Percentiles rank a stretch among this genome's conserved stretches.
Conservation (phyloP, 768 basidiomycete genomes). For the Collybia sp. region DNA sequence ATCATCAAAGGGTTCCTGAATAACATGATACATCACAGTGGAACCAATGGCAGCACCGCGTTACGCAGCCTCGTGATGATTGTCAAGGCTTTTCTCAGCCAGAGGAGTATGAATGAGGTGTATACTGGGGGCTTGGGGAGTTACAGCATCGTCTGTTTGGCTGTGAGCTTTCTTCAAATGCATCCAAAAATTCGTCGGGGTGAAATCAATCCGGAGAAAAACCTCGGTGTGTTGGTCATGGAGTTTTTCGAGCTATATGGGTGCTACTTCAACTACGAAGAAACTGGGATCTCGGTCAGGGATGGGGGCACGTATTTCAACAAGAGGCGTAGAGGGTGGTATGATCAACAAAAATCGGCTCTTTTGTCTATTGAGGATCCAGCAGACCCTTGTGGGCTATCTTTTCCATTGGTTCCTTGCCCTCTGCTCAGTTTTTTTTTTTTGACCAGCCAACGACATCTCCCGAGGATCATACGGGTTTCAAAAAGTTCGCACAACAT, state of each 20-base stretch:
- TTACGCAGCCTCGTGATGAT: conserved; percentile 82
- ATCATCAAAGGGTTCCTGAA: conserved; percentile 79
- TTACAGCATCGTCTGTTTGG: conserved; percentile 91
- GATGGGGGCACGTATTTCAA: conserved; percentile 87
- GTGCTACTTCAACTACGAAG: conserved; percentile 84
- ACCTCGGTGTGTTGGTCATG: conserved; percentile 90
- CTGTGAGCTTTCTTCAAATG: conserved; percentile 93
- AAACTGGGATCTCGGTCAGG: conserved; percentile 83
- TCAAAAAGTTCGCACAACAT: conserved; percentile 71
- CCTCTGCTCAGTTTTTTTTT: too few species aligned
- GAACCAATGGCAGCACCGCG: conserved; percentile 43
- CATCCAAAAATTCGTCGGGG: conserved; percentile 90
- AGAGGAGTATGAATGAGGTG: conserved; percentile 97
- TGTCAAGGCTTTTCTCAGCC: conserved; percentile 85
- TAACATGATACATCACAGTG: conserved; percentile 37
- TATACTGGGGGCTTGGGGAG: conserved; percentile 93
- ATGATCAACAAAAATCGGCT: conserved; percentile 46
- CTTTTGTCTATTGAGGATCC: conserved; percentile 92
- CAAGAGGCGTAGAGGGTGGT: conserved; percentile 83
- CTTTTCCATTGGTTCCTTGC: conserved; percentile 1
- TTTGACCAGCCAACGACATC: conserved; percentile 79
- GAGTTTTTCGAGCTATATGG: conserved; percentile 99
- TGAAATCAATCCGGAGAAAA: conserved; percentile 82
- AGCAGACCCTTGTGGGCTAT: conserved; percentile 73
- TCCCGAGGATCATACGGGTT: conserved; percentile 86